Evolutionary conservation across 768 basidiomycete genomes (phyloP), one percentile per base, ranked within the genome.

Genomic region (Hysterangium stoloniferum): DNA sequence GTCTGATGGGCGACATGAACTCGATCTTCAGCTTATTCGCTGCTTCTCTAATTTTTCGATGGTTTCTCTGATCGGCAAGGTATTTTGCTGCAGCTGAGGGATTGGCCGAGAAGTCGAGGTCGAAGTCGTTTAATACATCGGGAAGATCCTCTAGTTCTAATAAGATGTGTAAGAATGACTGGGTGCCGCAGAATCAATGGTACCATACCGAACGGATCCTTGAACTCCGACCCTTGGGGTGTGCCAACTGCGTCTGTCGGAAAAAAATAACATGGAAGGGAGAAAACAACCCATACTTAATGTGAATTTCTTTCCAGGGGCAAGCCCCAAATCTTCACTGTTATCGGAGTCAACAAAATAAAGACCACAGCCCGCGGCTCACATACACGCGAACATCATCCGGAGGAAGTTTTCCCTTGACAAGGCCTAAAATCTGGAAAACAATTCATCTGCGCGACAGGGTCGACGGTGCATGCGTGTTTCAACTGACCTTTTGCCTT

Each of bases 191-290:
- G 22, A 4, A 42, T 22, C 41, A 42, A 9, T n/a, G 33, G 41
- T 24, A n/a, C 34, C 45, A 32, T 54, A 80, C 84, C 68, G 7
- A 78, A 75, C 8, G 84, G 86, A 65, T 89, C 87, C 61, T 86
- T 89, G 62, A 91, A 81, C 61, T 90, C 88, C 54, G 84, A 75
- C 28, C 88, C 88, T 65, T 88, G 79, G 1, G 88, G 86, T 5
- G 90, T 93, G 9, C 92, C 92, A 17, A 93, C 68, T 9, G 31
- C 5, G 34, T 31, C 19, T 42, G 22, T 36, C 36, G 8, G 25
- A 28, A 46, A 19, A 45, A n/a, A 31, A 2, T 31, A 19, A 7
- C 11, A 13, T 20, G 5, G 2, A 6, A 31, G 33, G 6, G n/a
- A 31, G n/a, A 32, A n/a, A 2, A 19, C 8, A 24, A 27, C 53